phyloP scores from a whole-genome alignment of 306 rosid genomes.

The Pterocarpus santalinus region DNA sequence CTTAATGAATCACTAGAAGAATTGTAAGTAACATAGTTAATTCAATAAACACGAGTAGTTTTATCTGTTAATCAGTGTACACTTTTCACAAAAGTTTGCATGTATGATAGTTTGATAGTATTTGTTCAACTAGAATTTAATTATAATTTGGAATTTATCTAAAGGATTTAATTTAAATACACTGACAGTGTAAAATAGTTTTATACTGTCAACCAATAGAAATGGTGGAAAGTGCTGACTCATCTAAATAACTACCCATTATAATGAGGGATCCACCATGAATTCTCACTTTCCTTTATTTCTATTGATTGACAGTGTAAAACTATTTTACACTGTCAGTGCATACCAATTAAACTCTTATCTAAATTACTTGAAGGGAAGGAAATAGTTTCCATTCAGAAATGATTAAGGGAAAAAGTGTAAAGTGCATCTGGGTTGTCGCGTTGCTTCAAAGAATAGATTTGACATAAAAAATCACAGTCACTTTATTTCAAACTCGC shows the following conservation, averaged over 20 bases:
- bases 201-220: too few relatives aligned
- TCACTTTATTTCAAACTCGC: not conserved
- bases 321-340: too few relatives aligned
- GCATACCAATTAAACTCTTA: too few relatives aligned
- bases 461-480: not conserved
- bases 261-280: too few relatives aligned
- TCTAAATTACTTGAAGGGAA: not conserved
- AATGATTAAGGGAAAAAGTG: not conserved
- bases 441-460: not conserved
- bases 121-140: not conserved
- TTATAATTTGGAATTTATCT: not conserved
- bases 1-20: not conserved
- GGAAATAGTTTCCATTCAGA: not conserved
- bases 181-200: too few relatives aligned
- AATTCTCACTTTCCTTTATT: too few relatives aligned
- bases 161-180: too few relatives aligned
- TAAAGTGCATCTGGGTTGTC: not conserved
- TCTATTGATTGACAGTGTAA: too few relatives aligned
- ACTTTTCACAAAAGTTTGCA: not conserved
- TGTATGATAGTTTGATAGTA: not conserved
- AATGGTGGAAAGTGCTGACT: too few relatives aligned
- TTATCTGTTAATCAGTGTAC: not conserved
- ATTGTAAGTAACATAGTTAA: not conserved
- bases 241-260: too few relatives aligned
- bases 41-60: not conserved